Evolutionary conservation across 306 rosid species (phyloP).

Genomic region (Begonia loranthoides): DNA sequence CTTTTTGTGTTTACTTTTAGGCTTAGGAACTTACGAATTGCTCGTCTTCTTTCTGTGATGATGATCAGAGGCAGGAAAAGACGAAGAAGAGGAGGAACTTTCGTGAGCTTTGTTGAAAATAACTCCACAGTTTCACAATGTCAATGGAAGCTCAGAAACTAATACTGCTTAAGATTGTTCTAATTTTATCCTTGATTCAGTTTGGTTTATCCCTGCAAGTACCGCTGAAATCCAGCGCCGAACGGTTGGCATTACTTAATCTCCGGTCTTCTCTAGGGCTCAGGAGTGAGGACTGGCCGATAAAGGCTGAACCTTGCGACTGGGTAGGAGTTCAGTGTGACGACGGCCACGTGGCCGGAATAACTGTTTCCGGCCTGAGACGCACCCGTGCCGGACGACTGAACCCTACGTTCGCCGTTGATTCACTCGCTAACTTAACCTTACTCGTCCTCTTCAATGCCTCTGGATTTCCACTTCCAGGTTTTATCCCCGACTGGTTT

Average conservation of each 20-base stretch:
- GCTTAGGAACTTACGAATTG: background rate
- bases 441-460: slow-evolving; percentile 53
- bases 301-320: slow-evolving; percentile 47
- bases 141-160: slow-evolving; percentile 36
- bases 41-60: background rate
- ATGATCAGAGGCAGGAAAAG: background rate
- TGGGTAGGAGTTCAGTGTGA: slow-evolving; percentile 70
- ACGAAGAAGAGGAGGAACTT: slow-evolving; percentile 13
- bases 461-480: slow-evolving; percentile 72
- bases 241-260: slow-evolving; percentile 39
- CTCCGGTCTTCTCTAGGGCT: slow-evolving; percentile 78
- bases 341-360: slow-evolving; percentile 38
- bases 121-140: slow-evolving; percentile 13
- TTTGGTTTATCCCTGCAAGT: slow-evolving; percentile 21
- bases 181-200: slow-evolving; percentile 27
- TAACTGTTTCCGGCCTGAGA: slow-evolving; percentile 44
- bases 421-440: slow-evolving; percentile 44
- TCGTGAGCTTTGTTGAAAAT: slow-evolving; percentile 9
- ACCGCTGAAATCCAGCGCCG: slow-evolving; percentile 27
- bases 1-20: background rate
- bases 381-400: slow-evolving; percentile 31
- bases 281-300: slow-evolving; percentile 64
- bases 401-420: slow-evolving; percentile 44
- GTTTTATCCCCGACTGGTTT: slow-evolving; percentile 74
- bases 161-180: slow-evolving; percentile 10